Percentiles rank a stretch among this genome's conserved stretches.
phyloP scores from a whole-genome alignment of 148 eudicot species.

The Vaccinium corymbosum region DNA sequence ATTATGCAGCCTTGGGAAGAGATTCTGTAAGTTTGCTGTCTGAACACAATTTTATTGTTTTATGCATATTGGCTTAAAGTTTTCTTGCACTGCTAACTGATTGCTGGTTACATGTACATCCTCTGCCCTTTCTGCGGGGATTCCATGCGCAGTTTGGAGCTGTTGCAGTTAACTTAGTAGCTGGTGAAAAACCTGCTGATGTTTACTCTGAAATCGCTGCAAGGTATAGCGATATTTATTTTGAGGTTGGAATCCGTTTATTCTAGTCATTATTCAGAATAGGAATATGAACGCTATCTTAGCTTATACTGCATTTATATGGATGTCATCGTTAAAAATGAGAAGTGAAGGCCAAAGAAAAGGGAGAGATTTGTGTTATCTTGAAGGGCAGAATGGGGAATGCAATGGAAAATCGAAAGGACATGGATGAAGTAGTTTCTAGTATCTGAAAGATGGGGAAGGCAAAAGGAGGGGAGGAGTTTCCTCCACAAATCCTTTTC shows the following conservation, averaged over 20 bases:
- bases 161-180: slow-evolving; percentile 87
- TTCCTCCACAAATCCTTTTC: not conserved
- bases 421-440: slow-evolving; percentile 6
- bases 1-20: slow-evolving; percentile 96
- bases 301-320: not conserved
- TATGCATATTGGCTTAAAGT: not conserved
- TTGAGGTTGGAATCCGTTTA: not conserved
- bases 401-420: not conserved
- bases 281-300: not conserved
- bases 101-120: not conserved
- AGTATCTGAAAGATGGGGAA: not conserved
- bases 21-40: slow-evolving; percentile 53
- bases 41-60: not conserved
- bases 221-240: slow-evolving; percentile 39
- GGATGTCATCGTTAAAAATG: not conserved
- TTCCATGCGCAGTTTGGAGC: slow-evolving; percentile 62
- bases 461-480: not conserved
- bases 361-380: not conserved
- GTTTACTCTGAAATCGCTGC: slow-evolving; percentile 88
- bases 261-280: not conserved
- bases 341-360: not conserved
- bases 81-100: slow-evolving; percentile 10
- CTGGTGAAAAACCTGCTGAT: slow-evolving; percentile 78
- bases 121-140: not conserved
- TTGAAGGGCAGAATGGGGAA: not conserved